Conservation (phyloP, 2,329 filamentous ascomycete species). For the Fusarium temperatum region DNA sequence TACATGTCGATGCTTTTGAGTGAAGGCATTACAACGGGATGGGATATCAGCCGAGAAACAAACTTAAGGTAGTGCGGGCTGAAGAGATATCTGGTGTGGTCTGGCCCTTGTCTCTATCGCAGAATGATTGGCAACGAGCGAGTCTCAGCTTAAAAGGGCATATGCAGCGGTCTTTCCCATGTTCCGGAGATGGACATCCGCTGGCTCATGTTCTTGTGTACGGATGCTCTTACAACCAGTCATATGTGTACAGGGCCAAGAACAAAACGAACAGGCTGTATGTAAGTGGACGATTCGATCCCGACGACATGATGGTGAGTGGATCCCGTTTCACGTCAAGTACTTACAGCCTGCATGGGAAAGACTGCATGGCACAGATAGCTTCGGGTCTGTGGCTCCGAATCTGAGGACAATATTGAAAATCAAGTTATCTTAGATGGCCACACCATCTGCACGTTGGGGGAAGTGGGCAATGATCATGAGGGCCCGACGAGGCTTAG, state of each 20-base stretch:
- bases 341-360: conserved; percentile 22
- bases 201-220: conserved; percentile 5
- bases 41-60: conserved; percentile 22
- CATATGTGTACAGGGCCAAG: conserved; percentile 24
- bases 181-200: conserved; percentile 25
- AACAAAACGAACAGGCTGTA: conserved; percentile 23
- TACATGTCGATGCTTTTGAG: conserved; percentile 58
- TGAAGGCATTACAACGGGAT: conserved; percentile 45
- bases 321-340: conserved; percentile 31
- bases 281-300: conserved; percentile 19
- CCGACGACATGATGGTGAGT: conserved; percentile 30
- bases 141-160: conserved; percentile 25
- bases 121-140: conserved; percentile 14
- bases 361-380: conserved; percentile 36
- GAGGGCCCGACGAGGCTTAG: conserved; percentile 10
- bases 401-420: conserved; percentile 8
- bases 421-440: not conserved
- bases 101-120: conserved; percentile 15
- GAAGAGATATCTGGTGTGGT: conserved; percentile 14
- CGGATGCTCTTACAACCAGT: conserved; percentile 34
- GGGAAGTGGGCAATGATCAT: conserved; percentile 17
- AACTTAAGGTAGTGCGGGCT: conserved; percentile 18
- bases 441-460: conserved; percentile 9
- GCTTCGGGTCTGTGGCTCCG: conserved; percentile 19
- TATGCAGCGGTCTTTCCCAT: conserved; percentile 13